A percentile compares a stretch with the other conserved stretches of the same genome.
These are phyloP conservation scores for Staphylotrichum longicolle DNA, from an alignment of 495 filamentous ascomycete species.

Conservation along the genomic window DNA sequence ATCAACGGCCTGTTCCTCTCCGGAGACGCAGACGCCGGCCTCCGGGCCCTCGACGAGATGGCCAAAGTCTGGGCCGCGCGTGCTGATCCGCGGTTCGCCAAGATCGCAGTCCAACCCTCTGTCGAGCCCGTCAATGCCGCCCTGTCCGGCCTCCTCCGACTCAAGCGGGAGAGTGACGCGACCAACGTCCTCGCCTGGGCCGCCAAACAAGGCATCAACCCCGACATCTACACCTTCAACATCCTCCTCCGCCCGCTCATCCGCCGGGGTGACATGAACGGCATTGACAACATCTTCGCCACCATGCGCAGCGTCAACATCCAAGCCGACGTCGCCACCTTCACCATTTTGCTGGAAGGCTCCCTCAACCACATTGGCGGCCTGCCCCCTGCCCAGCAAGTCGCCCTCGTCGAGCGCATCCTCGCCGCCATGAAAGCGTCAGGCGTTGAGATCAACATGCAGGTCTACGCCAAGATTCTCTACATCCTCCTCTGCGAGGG, in stretches of 20 bases:
- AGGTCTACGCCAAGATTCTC: slow-evolving; percentile 62
- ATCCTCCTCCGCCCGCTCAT: slow-evolving; percentile 58
- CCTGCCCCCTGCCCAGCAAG: slow-evolving; percentile 33
- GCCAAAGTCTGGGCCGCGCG: slow-evolving; percentile 49
- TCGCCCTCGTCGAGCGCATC: slow-evolving; percentile 37
- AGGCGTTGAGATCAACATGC: slow-evolving; percentile 54
- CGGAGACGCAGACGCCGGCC: slow-evolving; percentile 45
- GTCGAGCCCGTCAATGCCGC: slow-evolving; percentile 63
- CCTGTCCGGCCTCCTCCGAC: slow-evolving; percentile 43
- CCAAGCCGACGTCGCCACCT: slow-evolving; percentile 41
- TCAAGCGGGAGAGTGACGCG: slow-evolving; percentile 35
- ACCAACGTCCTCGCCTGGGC: slow-evolving; percentile 59
- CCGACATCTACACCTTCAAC: slow-evolving; percentile 67
- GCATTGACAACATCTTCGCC: slow-evolving; percentile 44
- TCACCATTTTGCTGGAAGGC: slow-evolving; percentile 44
- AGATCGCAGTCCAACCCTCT: slow-evolving; percentile 52
- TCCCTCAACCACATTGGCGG: slow-evolving; percentile 29
- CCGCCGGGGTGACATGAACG: slow-evolving; percentile 37
- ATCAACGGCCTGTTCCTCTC: slow-evolving; percentile 58
- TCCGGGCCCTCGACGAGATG: slow-evolving; percentile 62
- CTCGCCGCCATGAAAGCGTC: slow-evolving; percentile 52
- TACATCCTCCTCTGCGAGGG: slow-evolving; percentile 53
- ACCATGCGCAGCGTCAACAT: slow-evolving; percentile 39
- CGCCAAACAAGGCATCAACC: slow-evolving; percentile 51
- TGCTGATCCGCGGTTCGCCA: slow-evolving; percentile 30